phyloP scores from a whole-genome alignment of 345 rosid species.

The Eucalyptus decipiens region DNA sequence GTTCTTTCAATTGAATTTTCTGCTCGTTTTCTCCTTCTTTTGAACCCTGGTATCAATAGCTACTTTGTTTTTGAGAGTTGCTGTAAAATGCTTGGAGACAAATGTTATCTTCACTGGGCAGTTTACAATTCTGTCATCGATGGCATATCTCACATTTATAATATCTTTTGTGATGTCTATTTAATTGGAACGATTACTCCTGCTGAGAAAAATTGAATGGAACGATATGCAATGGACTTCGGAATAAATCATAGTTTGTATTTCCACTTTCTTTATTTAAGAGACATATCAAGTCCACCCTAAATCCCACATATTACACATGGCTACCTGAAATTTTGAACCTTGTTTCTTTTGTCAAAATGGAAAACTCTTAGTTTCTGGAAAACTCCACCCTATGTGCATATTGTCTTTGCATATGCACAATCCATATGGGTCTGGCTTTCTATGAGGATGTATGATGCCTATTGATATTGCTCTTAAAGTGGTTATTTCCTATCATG shows the following conservation, averaged over 20 bases:
- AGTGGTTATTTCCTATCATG: neutral
- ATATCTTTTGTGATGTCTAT: neutral
- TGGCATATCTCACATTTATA: neutral
- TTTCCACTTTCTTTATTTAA: neutral
- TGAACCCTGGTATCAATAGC: neutral
- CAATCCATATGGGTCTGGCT: neutral
- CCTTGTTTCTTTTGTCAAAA: neutral
- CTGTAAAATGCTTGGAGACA: neutral
- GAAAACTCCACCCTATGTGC: no score
- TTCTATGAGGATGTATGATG: neutral
- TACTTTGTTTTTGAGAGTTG: neutral
- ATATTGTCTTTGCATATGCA: neutral
- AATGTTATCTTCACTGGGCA: neutral
- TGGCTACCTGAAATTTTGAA: neutral
- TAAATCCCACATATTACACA: neutral
- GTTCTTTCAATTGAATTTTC: neutral
- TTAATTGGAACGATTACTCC: neutral
- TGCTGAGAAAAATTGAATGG: neutral
- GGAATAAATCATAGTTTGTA: neutral
- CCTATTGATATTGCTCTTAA: neutral
- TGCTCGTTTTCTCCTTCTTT: neutral
- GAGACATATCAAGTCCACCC: neutral
- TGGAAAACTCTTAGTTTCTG: neutral
- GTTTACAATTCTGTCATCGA: neutral
- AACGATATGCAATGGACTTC: neutral